Evolutionary conservation across 2,329 filamentous ascomycete genomes (phyloP).

Genomic region (Colletotrichum siamense): DNA sequence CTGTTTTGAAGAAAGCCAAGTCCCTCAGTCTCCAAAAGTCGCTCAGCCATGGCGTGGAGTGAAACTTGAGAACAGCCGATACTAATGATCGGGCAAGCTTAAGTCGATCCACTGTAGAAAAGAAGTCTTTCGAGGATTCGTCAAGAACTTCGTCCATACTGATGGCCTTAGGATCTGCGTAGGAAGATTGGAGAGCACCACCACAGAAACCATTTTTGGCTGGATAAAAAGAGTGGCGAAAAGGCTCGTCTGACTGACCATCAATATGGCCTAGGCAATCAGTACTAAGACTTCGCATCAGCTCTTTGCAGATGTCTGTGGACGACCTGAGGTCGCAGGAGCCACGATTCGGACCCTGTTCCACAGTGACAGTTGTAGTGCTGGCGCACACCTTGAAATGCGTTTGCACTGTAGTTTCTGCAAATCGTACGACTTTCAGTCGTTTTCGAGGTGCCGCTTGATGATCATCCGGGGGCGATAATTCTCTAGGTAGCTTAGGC

Average conservation of each 20-base stretch:
- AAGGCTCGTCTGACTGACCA: background rate
- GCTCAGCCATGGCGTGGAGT: conserved; percentile 2
- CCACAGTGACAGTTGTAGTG: too few relatives aligned
- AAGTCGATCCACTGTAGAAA: background rate
- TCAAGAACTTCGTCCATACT: background rate
- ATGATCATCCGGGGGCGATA: too few relatives aligned
- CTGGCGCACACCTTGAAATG: too few relatives aligned
- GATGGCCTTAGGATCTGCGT: too few relatives aligned
- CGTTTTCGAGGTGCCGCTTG: background rate
- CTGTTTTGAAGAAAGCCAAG: background rate
- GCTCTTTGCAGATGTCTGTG: conserved; percentile 3
- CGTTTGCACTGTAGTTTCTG: background rate
- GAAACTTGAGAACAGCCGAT: background rate
- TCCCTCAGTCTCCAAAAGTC: conserved; percentile 5
- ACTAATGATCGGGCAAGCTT: background rate
- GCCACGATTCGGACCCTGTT: too few relatives aligned
- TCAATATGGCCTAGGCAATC: background rate
- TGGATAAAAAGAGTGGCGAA: conserved; percentile 3
- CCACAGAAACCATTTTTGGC: background rate
- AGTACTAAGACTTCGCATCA: background rate
- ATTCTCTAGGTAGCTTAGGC: too few relatives aligned
- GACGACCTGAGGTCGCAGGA: too few relatives aligned
- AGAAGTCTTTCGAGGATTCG: background rate
- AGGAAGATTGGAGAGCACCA: too few relatives aligned
- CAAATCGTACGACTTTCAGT: background rate